These are phyloP conservation scores for Paulownia fortunei DNA, from an alignment of 257 asterid species.

Conservation along the genomic window DNA sequence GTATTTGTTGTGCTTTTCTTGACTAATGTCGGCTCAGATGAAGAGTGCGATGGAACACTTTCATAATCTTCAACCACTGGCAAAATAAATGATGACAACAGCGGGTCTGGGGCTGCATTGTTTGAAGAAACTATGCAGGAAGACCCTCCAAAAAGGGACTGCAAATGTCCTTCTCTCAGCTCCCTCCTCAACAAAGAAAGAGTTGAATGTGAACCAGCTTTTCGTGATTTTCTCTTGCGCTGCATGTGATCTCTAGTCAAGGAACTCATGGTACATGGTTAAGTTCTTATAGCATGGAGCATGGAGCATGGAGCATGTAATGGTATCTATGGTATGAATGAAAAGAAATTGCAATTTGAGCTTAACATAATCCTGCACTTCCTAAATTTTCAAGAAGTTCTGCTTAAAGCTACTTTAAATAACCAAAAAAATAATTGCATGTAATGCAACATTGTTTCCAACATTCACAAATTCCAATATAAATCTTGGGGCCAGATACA, in stretches of 20 bases:
- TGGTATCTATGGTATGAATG: background rate
- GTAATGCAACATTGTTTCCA: constrained; percentile 5
- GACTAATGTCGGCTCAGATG: constrained; percentile 50
- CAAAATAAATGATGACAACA: constrained; percentile 83
- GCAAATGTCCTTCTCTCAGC: constrained; percentile 90
- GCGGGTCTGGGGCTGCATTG: constrained; percentile 84
- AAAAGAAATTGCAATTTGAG: constrained; percentile 20
- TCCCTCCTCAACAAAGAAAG: constrained; percentile 90
- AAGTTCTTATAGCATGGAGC: constrained; percentile 3
- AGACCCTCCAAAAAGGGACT: constrained; percentile 88
- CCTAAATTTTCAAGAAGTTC: background rate
- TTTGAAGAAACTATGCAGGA: constrained; percentile 66
- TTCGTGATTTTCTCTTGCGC: constrained; percentile 92
- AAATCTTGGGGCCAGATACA: background rate
- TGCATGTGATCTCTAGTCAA: constrained; percentile 84
- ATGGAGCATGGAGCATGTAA: background rate
- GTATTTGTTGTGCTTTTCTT: constrained; percentile 59
- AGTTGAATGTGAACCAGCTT: constrained; percentile 73
- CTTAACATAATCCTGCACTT: background rate
- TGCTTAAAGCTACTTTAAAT: background rate
- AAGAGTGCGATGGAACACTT: constrained; percentile 56
- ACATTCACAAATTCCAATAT: background rate
- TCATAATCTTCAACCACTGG: constrained; percentile 83
- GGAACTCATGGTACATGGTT: constrained; percentile 49
- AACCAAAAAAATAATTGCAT: background rate